Conservation (phyloP, 192 early-diverging fungal genomes). For the Haplosporangium gracile region DNA sequence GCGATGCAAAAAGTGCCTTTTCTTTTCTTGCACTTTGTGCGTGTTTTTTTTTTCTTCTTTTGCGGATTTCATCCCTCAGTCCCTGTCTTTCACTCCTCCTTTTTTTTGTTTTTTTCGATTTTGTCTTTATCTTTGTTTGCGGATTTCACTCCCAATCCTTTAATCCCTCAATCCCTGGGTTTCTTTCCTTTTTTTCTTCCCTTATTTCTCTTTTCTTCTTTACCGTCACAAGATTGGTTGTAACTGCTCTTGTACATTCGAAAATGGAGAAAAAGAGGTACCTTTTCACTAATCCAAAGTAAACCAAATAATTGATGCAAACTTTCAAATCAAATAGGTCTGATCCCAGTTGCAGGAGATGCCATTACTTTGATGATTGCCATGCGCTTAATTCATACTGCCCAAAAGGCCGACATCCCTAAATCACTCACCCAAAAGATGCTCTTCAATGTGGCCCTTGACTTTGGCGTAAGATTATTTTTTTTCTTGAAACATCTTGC, state of each 20-base stretch:
- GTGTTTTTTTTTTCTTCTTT: conserved; percentile 4
- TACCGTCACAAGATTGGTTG: neutral
- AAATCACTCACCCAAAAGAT: conserved; percentile 50
- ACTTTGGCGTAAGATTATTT: conserved; percentile 63
- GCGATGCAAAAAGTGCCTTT: neutral
- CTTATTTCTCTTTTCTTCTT: neutral
- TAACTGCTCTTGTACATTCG: neutral
- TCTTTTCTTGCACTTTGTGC: neutral
- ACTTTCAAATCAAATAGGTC: conserved; percentile 40
- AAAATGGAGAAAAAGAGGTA: neutral
- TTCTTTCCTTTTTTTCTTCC: neutral
- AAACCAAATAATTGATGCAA: neutral
- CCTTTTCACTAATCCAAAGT: neutral
- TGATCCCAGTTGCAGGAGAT: conserved; percentile 67
- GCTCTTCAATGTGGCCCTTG: conserved; percentile 63
- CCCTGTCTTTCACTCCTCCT: neutral
- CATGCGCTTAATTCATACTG: conserved; percentile 55
- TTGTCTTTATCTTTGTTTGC: neutral
- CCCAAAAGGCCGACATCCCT: conserved; percentile 62
- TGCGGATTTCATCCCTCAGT: neutral
- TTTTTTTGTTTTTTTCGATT: too few species aligned
- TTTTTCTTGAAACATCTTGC: neutral
- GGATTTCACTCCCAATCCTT: too few species aligned
- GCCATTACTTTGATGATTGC: conserved; percentile 54
- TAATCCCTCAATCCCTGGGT: neutral